phyloP scores from a whole-genome alignment of 139 green algal genomes.

The Chlamydomonas applanata region DNA sequence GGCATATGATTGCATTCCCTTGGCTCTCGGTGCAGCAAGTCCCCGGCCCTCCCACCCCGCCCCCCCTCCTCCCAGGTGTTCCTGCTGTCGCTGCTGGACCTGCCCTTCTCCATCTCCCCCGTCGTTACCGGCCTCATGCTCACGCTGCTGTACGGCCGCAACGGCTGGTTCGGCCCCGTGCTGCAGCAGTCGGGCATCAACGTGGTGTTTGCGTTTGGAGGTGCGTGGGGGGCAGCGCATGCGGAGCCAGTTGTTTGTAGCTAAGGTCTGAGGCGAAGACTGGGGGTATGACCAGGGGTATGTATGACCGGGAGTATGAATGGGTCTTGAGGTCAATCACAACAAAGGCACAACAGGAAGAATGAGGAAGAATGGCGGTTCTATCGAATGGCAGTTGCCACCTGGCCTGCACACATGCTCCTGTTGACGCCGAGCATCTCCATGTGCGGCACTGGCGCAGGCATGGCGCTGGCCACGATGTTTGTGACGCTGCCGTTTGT shows the following conservation, averaged over 20 bases:
- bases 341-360: too few relatives aligned
- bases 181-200: conserved; percentile 66
- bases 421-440: too few relatives aligned
- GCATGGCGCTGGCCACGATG: conserved; percentile 84
- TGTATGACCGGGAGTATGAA: too few relatives aligned
- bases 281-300: too few relatives aligned
- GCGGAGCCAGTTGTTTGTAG: neutral
- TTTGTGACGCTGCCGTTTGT: conserved; percentile 92
- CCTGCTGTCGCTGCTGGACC: conserved; percentile 76
- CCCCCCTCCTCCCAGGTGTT: conserved; percentile 41
- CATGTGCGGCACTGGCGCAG: too few relatives aligned
- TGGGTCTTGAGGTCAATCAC: neutral
- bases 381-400: too few relatives aligned
- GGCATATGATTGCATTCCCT: too few relatives aligned
- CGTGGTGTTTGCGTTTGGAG: conserved; percentile 85
- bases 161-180: conserved; percentile 79
- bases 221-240: conserved; percentile 36
- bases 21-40: too few relatives aligned
- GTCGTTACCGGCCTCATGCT: conserved; percentile 89
- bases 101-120: conserved; percentile 87
- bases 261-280: too few relatives aligned
- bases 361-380: too few relatives aligned
- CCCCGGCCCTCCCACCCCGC: too few relatives aligned
- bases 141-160: conserved; percentile 84
- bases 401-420: too few relatives aligned